phyloP scores from a whole-genome alignment of 345 rosid genomes.

The Eucalyptus shirleyi region DNA sequence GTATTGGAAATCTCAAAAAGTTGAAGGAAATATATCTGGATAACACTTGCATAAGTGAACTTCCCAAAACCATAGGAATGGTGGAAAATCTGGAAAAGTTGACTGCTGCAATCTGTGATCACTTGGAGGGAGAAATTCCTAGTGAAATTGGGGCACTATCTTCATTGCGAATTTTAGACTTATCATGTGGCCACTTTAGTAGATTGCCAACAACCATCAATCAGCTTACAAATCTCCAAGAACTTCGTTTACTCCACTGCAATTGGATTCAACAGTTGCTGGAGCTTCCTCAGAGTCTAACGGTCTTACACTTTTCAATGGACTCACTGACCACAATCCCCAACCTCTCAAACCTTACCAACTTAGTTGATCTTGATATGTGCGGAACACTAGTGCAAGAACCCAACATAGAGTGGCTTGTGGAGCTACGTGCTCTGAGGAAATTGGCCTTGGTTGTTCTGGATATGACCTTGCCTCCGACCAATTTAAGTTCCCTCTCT shows the following conservation, averaged over 20 bases:
- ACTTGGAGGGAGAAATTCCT: background rate
- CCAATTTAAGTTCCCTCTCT: background rate
- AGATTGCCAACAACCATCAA: background rate
- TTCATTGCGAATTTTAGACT: background rate
- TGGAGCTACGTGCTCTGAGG: background rate
- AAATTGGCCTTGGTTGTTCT: background rate
- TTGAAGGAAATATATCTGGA: background rate
- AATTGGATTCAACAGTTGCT: background rate
- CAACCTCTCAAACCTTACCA: background rate
- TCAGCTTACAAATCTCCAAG: background rate
- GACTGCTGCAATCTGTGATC: background rate
- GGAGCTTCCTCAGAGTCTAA: background rate
- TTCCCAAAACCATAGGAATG: background rate
- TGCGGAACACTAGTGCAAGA: background rate
- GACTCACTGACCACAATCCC: background rate
- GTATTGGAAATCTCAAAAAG: background rate
- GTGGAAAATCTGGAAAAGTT: background rate
- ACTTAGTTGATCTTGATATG: background rate
- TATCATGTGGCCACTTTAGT: background rate
- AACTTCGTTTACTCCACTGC: background rate
- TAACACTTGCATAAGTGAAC: background rate
- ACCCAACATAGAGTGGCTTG: background rate
- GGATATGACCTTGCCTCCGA: background rate
- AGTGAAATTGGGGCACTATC: background rate
- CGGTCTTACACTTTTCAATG: background rate